Evolutionary conservation across 2,329 filamentous ascomycete genomes (phyloP), one percentile per base, ranked within the genome.

Genomic region (Exophiala mesophila): DNA sequence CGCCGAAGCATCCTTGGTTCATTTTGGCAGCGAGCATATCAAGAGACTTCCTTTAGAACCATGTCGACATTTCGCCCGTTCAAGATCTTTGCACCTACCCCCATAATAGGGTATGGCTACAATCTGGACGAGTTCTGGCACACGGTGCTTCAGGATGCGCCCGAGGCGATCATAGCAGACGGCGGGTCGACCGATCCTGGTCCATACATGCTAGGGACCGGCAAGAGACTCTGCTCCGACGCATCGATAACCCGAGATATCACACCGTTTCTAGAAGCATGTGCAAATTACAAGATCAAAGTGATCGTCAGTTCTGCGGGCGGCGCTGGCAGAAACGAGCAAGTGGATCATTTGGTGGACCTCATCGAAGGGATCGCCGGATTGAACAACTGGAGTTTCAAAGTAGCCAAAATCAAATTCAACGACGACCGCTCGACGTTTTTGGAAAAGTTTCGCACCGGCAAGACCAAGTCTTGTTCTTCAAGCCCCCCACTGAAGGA

Each of bases 281-380:
- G 60, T 0, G 53, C 62, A 13, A 45, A 54, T 0, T 64, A 62
- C 33, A 58, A 54, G 3, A 59, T 70, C 0, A 64, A 65, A 0
- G 43, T 74, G 0, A 55, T 74, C 3, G 65, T 73, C 35, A 56
- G 61, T 3, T 73, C 70, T 1, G 69, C 63, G 0, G 72, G 72
- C 1, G 72, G 73, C 0, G 70, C 71, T 49, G 73, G 73, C 0
- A 65, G 61, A 3, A 62, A 71, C 26, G 60, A 61, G 1, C 69
- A 73, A 44, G 68, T 73, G 0, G 39, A 57, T 15, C 57, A 63
- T 8, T 64, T 73, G 39, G 17, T 63, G 0, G 56, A 65, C 1
- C 66, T 73, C 3, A 60, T 73, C 0, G 28, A 56, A 4, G 62
- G 65, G 23, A 60, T 66, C 28, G 52, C 59, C 2, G 39, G 52